Conservation (phyloP, 805 yeast genomes). For the Spathaspora girioi region DNA sequence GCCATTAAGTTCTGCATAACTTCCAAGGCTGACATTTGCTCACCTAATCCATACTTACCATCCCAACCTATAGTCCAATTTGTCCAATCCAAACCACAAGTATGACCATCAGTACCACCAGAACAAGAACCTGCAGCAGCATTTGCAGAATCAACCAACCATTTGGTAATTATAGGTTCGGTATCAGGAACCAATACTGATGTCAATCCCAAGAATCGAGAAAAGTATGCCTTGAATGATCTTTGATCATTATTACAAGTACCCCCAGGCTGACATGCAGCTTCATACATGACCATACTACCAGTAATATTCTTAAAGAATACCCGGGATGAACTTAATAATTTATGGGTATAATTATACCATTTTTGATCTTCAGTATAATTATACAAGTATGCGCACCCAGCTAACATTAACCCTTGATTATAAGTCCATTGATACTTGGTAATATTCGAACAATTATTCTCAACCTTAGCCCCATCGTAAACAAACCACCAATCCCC, state of each 20-base stretch:
- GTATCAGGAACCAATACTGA: constrained; percentile 67
- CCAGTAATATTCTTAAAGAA: constrained; percentile 44
- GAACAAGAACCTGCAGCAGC: constrained; percentile 70
- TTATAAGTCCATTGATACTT: constrained; percentile 81
- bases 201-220: constrained; percentile 72
- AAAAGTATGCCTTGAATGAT: constrained; percentile 82
- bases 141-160: constrained; percentile 38
- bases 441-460: constrained; percentile 61
- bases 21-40: constrained; percentile 74
- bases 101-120: constrained; percentile 72
- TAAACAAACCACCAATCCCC: constrained; percentile 51
- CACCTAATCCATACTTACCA: constrained; percentile 69
- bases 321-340: constrained; percentile 52
- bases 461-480: constrained; percentile 64
- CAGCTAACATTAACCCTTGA: constrained; percentile 74
- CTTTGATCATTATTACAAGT: constrained; percentile 85
- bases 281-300: constrained; percentile 61
- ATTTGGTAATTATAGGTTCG: constrained; percentile 40
- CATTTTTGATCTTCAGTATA: constrained; percentile 64
- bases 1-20: constrained; percentile 47
- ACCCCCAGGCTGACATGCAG: constrained; percentile 67
- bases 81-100: constrained; percentile 74
- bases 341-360: constrained; percentile 55
- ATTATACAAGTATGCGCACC: constrained; percentile 78
- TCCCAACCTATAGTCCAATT: constrained; percentile 50